Evolutionary conservation across 331 rosid genomes (phyloP), one percentile per base, ranked within the genome.

Genomic region (Prunus yedoensis): DNA sequence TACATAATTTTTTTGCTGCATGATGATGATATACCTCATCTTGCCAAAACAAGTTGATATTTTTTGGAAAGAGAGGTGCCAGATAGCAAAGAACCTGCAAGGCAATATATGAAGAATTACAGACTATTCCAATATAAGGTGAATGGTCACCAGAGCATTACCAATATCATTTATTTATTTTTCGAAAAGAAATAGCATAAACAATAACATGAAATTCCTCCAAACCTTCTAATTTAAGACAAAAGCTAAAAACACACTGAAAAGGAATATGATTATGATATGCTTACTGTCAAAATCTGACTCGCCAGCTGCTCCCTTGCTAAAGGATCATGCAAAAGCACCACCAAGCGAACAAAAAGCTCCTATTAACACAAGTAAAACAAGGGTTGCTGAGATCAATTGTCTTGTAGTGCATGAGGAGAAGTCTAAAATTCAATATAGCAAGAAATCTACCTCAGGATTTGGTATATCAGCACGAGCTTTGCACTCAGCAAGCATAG

Each of bases 11-110:
- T 53, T 66, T 82, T 49, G 69, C 69, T 71, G 57, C 61, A 79
- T 53, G 73, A 79, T 46, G 73, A 81, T 30, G 59, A 73, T 87
- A 52, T 92, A 94, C 97, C 99, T 92, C 99, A 70, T 94, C 99
- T 77, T 90, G 97, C 99, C 97, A 94, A 84, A 85, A 92, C 87
- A 87, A 81, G 77, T 75, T 86, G 73, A 89, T 83, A 85, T 90
- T 85, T 88, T 88, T 94, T 9, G 99, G 99, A 78, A 91, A 94
- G 43, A 94, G 90, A 68, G 97, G 96, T 58, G 99, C 96, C 81
- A 94, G 81, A 80, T 82, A 86, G 75, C 92, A 89, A 70, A 92
- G 89, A 85, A 94, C 97, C 99, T 94, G 86, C 84, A 79, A 77
- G 66, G 50, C 47, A 79, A 74, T 20, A 46, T 25, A 66, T 62